Conservation (phyloP, 495 filamentous ascomycete species). For the Aspergillus biplanus region DNA sequence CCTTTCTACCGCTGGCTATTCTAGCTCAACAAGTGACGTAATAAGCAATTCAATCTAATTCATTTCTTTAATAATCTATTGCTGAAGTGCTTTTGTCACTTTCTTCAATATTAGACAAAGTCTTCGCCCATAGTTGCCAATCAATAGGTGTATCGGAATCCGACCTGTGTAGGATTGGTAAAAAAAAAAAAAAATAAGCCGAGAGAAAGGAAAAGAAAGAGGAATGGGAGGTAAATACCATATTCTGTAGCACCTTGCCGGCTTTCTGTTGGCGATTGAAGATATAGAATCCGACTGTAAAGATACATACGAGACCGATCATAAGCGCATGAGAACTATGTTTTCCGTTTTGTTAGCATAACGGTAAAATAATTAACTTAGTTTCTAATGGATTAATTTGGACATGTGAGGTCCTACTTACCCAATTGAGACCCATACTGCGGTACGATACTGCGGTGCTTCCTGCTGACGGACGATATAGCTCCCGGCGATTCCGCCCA, state of each 20-base stretch:
- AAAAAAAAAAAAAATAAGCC: constrained; percentile 4
- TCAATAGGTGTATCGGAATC: constrained; percentile 58
- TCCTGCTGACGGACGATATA: constrained; percentile 72
- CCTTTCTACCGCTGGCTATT: too few relatives aligned
- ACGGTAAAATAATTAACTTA: neutral
- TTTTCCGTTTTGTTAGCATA: neutral
- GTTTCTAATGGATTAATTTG: too few relatives aligned
- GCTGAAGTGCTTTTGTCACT: too few relatives aligned
- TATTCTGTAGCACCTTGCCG: constrained; percentile 58
- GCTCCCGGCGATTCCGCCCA: constrained; percentile 76
- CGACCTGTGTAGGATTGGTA: constrained; percentile 28
- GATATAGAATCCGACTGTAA: constrained; percentile 64
- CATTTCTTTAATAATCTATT: too few relatives aligned
- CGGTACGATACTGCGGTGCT: constrained; percentile 69
- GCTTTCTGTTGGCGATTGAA: constrained; percentile 57
- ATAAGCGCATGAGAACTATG: constrained; percentile 65
- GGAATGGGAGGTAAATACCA: constrained; percentile 33
- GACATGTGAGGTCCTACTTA: constrained; percentile 29
- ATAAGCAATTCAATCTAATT: too few relatives aligned
- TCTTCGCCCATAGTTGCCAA: neutral
- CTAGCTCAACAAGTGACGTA: too few relatives aligned
- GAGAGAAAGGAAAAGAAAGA: constrained; percentile 8
- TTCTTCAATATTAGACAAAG: too few relatives aligned
- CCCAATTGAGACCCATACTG: constrained; percentile 73
- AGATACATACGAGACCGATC: constrained; percentile 60